Percentiles rank a stretch among this genome's conserved stretches.
Evolutionary conservation across 2,329 filamentous ascomycete species (phyloP).

Genomic region (Coniochaeta sp.): DNA sequence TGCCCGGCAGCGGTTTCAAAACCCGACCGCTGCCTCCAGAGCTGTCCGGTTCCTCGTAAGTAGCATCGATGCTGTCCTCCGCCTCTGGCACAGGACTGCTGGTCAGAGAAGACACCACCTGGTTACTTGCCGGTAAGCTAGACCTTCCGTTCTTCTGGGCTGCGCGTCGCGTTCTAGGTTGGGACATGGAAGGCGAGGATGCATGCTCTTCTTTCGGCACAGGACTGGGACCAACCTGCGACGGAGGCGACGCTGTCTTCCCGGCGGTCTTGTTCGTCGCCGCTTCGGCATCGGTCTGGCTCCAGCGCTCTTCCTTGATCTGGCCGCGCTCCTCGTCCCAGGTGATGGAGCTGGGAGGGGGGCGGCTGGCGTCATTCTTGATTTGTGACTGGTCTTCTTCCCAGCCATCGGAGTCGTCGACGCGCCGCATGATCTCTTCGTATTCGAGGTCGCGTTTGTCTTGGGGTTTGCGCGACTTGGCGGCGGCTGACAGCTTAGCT

Average conservation of each 20-base stretch:
- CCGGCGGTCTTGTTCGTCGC: neutral
- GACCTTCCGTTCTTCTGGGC: neutral
- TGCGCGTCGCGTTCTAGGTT: neutral
- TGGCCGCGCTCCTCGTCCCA: neutral
- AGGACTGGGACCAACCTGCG: neutral
- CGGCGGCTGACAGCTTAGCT: conserved; percentile 16
- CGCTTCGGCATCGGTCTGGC: neutral
- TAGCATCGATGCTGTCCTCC: conserved; percentile 29
- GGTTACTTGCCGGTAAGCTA: conserved; percentile 24
- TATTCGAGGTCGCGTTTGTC: conserved; percentile 26
- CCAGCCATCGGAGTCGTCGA: conserved; percentile 22
- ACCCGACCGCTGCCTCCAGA: conserved; percentile 10
- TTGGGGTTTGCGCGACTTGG: conserved; percentile 17
- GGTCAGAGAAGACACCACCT: conserved; percentile 27
- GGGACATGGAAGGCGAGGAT: neutral
- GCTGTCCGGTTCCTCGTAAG: conserved; percentile 16
- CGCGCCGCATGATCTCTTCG: conserved; percentile 33
- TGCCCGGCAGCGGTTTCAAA: conserved; percentile 8
- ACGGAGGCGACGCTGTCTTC: neutral
- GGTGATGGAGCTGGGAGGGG: neutral
- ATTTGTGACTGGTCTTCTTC: neutral
- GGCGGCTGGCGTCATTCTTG: neutral
- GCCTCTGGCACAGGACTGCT: conserved; percentile 26
- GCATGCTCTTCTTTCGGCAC: neutral
- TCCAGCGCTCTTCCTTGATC: neutral